A percentile compares a stretch with the other conserved stretches of the same genome.
Evolutionary conservation across 2,329 filamentous ascomycete species (phyloP).

Genomic region (Cordyceps farinosa): DNA sequence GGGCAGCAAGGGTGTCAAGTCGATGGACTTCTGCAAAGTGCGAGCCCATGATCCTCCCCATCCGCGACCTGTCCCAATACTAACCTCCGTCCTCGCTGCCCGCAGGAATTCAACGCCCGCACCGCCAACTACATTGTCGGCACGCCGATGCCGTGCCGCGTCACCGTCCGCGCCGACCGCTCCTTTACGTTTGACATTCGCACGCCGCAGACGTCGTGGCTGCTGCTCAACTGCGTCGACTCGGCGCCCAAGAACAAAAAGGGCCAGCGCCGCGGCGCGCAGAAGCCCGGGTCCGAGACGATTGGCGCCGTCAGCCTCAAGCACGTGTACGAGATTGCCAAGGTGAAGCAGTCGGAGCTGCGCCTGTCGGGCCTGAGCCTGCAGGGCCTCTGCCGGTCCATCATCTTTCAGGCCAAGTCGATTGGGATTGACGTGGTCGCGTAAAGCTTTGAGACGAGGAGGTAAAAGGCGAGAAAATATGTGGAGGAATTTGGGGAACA

Average conservation of each 20-base stretch:
- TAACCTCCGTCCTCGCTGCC: not conserved
- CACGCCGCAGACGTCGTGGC: slow-evolving; percentile 89
- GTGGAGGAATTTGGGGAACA: not conserved
- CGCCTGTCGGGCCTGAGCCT: slow-evolving; percentile 68
- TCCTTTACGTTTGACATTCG: slow-evolving; percentile 91
- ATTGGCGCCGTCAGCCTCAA: slow-evolving; percentile 89
- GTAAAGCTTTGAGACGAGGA: slow-evolving; percentile 31
- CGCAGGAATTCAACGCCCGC: slow-evolving; percentile 91
- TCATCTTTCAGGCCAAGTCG: slow-evolving; percentile 72
- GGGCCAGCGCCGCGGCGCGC: slow-evolving; percentile 73
- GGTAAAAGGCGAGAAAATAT: too few species aligned
- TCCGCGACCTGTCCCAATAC: not conserved
- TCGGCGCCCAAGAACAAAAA: slow-evolving; percentile 69
- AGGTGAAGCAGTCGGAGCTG: slow-evolving; percentile 82
- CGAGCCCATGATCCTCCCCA: slow-evolving; percentile 19
- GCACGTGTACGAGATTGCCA: slow-evolving; percentile 96
- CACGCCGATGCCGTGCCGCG: slow-evolving; percentile 83
- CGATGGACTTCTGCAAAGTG: slow-evolving; percentile 99
- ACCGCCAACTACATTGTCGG: slow-evolving; percentile 80
- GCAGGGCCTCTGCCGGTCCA: slow-evolving; percentile 67
- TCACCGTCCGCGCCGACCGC: slow-evolving; percentile 88
- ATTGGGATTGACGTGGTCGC: slow-evolving; percentile 70
- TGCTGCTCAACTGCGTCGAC: slow-evolving; percentile 74
- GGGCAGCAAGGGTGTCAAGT: slow-evolving; percentile 96
- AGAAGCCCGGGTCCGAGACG: slow-evolving; percentile 68